Evolutionary conservation across 2,329 filamentous ascomycete species (phyloP), one percentile per base, ranked within the genome.

Genomic region (Microsporum canis): DNA sequence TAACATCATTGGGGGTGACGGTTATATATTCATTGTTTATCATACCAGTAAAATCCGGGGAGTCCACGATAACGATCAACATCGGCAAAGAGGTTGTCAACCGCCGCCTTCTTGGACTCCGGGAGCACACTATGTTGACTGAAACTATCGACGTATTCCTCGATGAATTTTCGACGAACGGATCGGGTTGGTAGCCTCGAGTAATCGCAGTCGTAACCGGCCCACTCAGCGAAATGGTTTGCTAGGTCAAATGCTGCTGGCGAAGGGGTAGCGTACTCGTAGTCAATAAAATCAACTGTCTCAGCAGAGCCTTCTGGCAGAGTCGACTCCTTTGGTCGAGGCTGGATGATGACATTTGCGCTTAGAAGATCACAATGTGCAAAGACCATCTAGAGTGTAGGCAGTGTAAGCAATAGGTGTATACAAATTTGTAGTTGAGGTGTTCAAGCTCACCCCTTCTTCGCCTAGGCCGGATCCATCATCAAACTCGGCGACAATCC

Each of bases 181-280:
- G 84, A 78, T 64, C 82, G 82, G 0, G 89, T 94, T 3, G 94
- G 94, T 61, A 97, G 81, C 66, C 87, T 86, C 68, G 77, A 84
- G 77, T 88, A 91, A 74, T 97, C 91, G 79, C 94, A 99, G 68
- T 95, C 90, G 70, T 96, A 96, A 61, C 94, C 94, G 63, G 88
- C 91, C 92, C 94, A 99, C 77, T 99, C 94, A 56, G 94, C 91
- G 72, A 99, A 96, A 79, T 99, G 94, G 77, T 99, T 99, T 58
- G 92, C 88, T 67, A 99, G 86, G 73, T 99, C 94, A 75, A 99
- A 99, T 1, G 92, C 91, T 3, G 91, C 91, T 1, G 92, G 92
- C 0, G 91, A 92, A 1, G 94, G 91, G 3, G 90, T 94, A 12
- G 91, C 91, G 75, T 99, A 99, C 75, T 99, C 94, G 78, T 97